Base-by-base conservation (phyloP, 2,329 filamentous ascomycete species). In the Colletotrichum sp. region DNA sequence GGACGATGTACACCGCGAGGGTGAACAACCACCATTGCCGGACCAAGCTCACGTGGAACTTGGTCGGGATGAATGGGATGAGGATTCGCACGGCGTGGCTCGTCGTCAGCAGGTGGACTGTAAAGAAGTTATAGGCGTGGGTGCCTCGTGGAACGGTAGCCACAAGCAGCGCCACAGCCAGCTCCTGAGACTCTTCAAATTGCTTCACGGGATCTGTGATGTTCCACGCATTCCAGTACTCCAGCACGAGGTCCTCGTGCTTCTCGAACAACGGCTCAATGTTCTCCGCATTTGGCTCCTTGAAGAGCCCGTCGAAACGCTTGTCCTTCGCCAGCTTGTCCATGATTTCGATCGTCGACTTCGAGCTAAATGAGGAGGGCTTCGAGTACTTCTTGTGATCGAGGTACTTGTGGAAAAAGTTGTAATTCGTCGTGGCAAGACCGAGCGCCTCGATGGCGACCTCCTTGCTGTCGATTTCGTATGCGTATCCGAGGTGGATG, bases 401-500 rank as follows among this genome's bases (percentile, higher is more conserved):
- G n/a, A 95, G 81, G 80, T 93, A 94, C 82, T 90, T 91, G 84
- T 93, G 91, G 34, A 93, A 83, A 81, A 88, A 91, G 82, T 90
- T 87, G 83, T 93, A 91, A 79, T 91, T 87, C 2, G 88, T 86
- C 10, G 90, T 88, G 0, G 93, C 88, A 77, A 98, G 88, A 0
- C 92, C 92, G 1, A 99, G 89, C 1, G 96, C 95, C 87, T 99
- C 97, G 85, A 98, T 97, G 64, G 93, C 96, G 24, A 99, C 83
- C 78, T 98, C 96, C 75, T 93, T 94, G 79, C 91, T 97, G 77
- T 95, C 92, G 80, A 99, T 89, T 86, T 99, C 96, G 82, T 94
- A 96, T 12, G 96, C 97, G 82, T 98, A 98, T n/a, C 93, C 96
- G 4, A 99, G 90, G 81, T 99, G 97, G 75, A 99, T 97, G n/a